A percentile compares a stretch with the other conserved stretches of the same genome.
These are phyloP conservation scores for Neopestalotiopsis sp. DNA, from an alignment of 2,329 filamentous ascomycete genomes.

Conservation along the genomic window DNA sequence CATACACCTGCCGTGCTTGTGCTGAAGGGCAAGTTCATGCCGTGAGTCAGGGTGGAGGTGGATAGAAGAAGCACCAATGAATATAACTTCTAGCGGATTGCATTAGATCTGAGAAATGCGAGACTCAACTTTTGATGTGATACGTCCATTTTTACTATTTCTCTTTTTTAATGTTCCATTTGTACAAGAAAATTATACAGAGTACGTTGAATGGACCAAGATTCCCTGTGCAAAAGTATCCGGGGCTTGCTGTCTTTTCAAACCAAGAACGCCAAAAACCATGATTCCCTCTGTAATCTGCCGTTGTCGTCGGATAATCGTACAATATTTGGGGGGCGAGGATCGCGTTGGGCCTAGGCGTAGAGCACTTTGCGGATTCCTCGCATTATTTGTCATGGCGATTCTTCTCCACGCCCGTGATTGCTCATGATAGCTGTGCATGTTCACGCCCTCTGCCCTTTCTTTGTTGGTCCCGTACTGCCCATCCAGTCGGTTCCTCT, in stretches of 20 bases:
- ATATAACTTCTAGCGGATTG: not conserved
- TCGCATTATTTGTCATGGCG: not conserved
- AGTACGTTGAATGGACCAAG: not conserved
- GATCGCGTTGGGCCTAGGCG: not conserved
- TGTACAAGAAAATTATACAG: constrained; percentile 19
- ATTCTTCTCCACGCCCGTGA: too few relatives aligned
- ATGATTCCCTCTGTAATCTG: not conserved
- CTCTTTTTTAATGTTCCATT: constrained; percentile 4
- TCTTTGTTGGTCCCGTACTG: too few relatives aligned
- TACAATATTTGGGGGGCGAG: not conserved
- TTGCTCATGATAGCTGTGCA: too few relatives aligned
- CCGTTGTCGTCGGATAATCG: not conserved
- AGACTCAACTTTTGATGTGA: too few relatives aligned
- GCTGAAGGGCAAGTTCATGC: constrained; percentile 31
- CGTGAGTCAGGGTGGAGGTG: not conserved
- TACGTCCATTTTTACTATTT: not conserved
- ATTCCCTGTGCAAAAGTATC: not conserved
- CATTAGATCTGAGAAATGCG: not conserved
- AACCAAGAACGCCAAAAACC: not conserved
- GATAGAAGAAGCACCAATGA: not conserved
- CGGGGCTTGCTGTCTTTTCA: not conserved
- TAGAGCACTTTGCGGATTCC: not conserved
- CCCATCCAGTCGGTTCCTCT: too few relatives aligned
- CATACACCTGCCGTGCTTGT: constrained; percentile 58
- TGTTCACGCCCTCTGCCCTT: too few relatives aligned